phyloP scores from a whole-genome alignment of 2,329 filamentous ascomycete species.

The Didymella pinodella region DNA sequence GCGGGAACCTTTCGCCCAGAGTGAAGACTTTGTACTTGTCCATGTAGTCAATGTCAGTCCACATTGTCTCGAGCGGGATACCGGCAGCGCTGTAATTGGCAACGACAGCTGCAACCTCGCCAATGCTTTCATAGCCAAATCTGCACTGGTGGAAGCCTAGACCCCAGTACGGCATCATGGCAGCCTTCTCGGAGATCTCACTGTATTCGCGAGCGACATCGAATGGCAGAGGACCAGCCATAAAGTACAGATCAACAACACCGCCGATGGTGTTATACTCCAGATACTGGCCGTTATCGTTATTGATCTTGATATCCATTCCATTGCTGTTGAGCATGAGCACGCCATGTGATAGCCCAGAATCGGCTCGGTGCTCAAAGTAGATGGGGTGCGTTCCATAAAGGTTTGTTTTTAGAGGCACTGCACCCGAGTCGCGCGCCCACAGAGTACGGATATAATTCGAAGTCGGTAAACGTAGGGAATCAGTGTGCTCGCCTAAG shows the following conservation, averaged over 20 bases:
- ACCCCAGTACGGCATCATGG: slow-evolving; percentile 61
- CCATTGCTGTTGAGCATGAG: slow-evolving; percentile 48
- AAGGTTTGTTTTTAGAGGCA: slow-evolving; percentile 69
- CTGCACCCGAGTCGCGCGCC: slow-evolving; percentile 70
- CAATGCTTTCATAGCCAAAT: slow-evolving; percentile 63
- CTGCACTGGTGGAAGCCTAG: slow-evolving; percentile 61
- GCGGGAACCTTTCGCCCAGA: slow-evolving; percentile 68
- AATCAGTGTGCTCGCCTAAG: slow-evolving; percentile 77
- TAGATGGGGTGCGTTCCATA: slow-evolving; percentile 79
- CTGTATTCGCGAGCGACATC: slow-evolving; percentile 59
- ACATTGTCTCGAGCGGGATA: slow-evolving; percentile 75
- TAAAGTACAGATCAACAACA: slow-evolving; percentile 70
- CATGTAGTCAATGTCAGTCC: slow-evolving; percentile 77
- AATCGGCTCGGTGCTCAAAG: slow-evolving; percentile 69
- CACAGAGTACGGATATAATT: slow-evolving; percentile 76
- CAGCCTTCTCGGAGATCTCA: slow-evolving; percentile 55
- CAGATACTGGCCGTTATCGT: slow-evolving; percentile 70
- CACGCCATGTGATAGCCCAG: slow-evolving; percentile 44
- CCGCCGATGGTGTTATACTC: slow-evolving; percentile 82
- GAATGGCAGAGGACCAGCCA: slow-evolving; percentile 57
- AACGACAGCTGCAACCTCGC: slow-evolving; percentile 69
- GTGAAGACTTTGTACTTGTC: slow-evolving; percentile 66
- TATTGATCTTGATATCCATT: slow-evolving; percentile 79
- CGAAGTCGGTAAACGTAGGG: slow-evolving; percentile 70
- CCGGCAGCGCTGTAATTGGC: slow-evolving; percentile 69